Evolutionary conservation across 768 basidiomycete genomes (phyloP), one percentile per base, ranked within the genome.

Genomic region (button mushroom (Agaricus bisporus)): DNA sequence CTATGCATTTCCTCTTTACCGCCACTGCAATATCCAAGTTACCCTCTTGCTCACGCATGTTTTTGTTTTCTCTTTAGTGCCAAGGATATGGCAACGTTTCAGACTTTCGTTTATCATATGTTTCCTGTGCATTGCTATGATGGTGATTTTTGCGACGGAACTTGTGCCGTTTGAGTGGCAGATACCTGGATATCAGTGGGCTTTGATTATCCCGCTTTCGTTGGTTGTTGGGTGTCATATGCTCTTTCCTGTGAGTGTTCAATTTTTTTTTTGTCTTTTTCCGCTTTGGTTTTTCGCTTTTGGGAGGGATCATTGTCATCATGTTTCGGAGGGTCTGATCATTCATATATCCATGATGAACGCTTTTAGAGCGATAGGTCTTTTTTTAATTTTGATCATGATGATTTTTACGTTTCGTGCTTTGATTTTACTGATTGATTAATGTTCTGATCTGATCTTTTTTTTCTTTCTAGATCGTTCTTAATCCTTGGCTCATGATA

Each of bases 401-500:
- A 22, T 22, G 22, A 22, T 22, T 1, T 2, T 22, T 22, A 1
- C 4, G 22, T 14, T n/a, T 51, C 41, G 20, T 35, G 36, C 26
- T 28, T 12, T 53, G 26, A 18, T 38, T 20, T 10, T 36, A 5
- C 15, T 46, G 35, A 22, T 36, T 15, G 3, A 6, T 50, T 28
- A 11, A 29, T 26, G n/a, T 18, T 14, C 7, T 29, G 17, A 18
- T n/a, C 45, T 41, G 4, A 46, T 29, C 47, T 42, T 38, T 12
- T 38, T 12, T 43, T 39, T 43, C 22, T 5, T 56, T 52, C 15
- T 55, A 75, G 78, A 85, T 94, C 58, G 82, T 89, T 1, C 76
- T 93, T 51, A 93, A 93, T 61, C 91, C 89, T 0, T 89, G 85
- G 85, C 70, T 91, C 56, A 89, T 89, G 86, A 86, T 88, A 55